Conservation (phyloP, 129 eudicot genomes). For the sunflower (Helianthus annuus) region DNA sequence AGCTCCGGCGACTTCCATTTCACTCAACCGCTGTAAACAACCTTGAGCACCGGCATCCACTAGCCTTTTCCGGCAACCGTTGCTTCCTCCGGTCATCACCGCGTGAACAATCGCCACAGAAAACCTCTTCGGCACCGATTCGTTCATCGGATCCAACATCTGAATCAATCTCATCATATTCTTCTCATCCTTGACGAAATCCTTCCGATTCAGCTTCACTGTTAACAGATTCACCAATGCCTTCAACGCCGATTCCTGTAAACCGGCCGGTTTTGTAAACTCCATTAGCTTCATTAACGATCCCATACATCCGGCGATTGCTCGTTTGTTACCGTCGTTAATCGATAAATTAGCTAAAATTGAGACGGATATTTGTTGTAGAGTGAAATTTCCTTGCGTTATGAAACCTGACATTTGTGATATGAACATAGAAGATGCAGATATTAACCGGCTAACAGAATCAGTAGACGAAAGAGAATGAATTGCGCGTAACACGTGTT, state of each 20-base stretch:
- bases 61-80: conserved; percentile 72
- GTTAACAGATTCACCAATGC: conserved; percentile 53
- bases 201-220: conserved; percentile 65
- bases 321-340: conserved; percentile 57
- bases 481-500: conserved; percentile 73
- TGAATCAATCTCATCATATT: conserved; percentile 64
- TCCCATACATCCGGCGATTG: conserved; percentile 64
- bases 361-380: conserved; percentile 59
- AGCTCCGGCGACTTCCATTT: conserved; percentile 78
- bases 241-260: conserved; percentile 58
- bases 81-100: conserved; percentile 71
- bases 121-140: conserved; percentile 61
- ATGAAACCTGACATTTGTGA: conserved; percentile 51
- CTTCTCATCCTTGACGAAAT: conserved; percentile 83
- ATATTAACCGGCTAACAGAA: conserved; percentile 41
- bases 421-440: conserved; percentile 52
- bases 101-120: conserved; percentile 78
- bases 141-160: conserved; percentile 76
- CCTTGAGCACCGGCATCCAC: conserved; percentile 69
- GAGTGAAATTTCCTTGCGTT: conserved; percentile 53
- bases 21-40: conserved; percentile 57
- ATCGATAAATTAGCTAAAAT: conserved; percentile 54
- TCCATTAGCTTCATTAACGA: conserved; percentile 69
- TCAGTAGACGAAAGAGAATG: conserved; percentile 57
- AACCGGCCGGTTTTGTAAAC: conserved; percentile 60